Base-by-base conservation (phyloP, 768 basidiomycete genomes). In the Lepiota subincarnata region DNA sequence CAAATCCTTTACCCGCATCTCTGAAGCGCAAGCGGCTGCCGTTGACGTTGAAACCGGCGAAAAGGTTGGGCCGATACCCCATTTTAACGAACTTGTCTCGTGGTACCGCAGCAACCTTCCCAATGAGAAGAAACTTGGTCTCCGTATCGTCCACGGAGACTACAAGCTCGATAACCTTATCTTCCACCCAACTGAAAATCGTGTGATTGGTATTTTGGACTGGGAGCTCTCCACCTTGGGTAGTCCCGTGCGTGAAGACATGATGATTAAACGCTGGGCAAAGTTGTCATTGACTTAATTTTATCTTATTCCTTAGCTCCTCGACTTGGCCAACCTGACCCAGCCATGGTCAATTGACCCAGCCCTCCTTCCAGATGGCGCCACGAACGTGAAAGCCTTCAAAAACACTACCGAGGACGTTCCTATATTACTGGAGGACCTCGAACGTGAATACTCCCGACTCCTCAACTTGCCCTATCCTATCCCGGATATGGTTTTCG, bases 161-260 rank as follows among this genome's bases (percentile, higher is more conserved):
- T 98, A 91, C 67, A 99, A 99, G 68, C 75, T 96, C n/a, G 96
- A 99, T 69, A 99, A 99, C 67, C 67, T 99, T 58, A 80, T 98
- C 58, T 98, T 97, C 70, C 95, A 98, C 61, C 87, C 89, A 0
- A 91, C 86, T 0, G 87, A 98, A 68, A 92, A 94, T 56, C 76
- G 81, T 38, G 94, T 98, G 3, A 93, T 98, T 57, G 97, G 92
- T 4, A 92, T 99, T 36, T 69, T 99, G 46, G 96, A 99, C 64
- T 99, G 96, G 96, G 96, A 99, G 65, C 73, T 99, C 22, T 97
- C 92, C 63, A 98, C 96, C 0, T 79, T 99, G 8, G 95, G 94
- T 5, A 92, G 89, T 63, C 90, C 92, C 31, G 89, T 93, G 65
- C 14, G 84, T 71, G 14, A 7, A 22, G 35, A n/a, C n/a, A 20